These are phyloP conservation scores for Penicillium alfredii DNA, from an alignment of 495 filamentous ascomycete genomes.

Conservation along the genomic window DNA sequence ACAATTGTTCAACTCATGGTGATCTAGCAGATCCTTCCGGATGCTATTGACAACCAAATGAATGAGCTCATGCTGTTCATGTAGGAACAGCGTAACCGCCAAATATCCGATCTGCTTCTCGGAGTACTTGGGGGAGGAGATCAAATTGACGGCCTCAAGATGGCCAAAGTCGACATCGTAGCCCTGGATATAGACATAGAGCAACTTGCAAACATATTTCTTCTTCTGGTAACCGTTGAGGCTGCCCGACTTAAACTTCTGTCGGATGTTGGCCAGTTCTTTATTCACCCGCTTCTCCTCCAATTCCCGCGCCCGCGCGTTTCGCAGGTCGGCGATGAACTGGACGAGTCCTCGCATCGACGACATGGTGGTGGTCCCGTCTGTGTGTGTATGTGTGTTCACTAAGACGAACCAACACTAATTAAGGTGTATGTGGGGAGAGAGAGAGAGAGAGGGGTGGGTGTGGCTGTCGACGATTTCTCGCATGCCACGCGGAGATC, in stretches of 20 bases:
- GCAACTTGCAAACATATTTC: constrained; percentile 99
- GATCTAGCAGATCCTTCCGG: constrained; percentile 86
- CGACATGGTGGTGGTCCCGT: constrained; percentile 39
- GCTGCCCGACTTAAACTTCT: constrained; percentile 68
- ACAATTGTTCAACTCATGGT: constrained; percentile 96
- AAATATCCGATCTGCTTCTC: constrained; percentile 99
- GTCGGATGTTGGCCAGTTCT: constrained; percentile 95
- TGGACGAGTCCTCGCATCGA: constrained; percentile 90
- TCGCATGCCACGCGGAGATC: constrained; percentile 26
- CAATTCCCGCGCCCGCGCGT: constrained; percentile 88
- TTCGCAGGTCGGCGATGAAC: constrained; percentile 96
- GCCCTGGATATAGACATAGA: constrained; percentile 98
- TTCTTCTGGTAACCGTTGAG: constrained; percentile 97
- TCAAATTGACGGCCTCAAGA: constrained; percentile 94
- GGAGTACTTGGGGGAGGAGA: constrained; percentile 94
- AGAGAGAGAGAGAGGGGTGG: too few species aligned
- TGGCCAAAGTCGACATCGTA: constrained; percentile 99
- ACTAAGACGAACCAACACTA: too few species aligned
- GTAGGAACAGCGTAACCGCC: constrained; percentile 93
- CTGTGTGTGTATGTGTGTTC: neutral
- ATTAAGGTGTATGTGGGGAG: too few species aligned
- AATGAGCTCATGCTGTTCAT: constrained; percentile 93
- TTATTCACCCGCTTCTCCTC: constrained; percentile 99
- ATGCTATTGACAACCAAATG: constrained; percentile 98
- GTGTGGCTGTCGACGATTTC: constrained; percentile 2